Evolutionary conservation across 2,329 filamentous ascomycete species (phyloP).

Genomic region (Aspergillus costaricaensis): DNA sequence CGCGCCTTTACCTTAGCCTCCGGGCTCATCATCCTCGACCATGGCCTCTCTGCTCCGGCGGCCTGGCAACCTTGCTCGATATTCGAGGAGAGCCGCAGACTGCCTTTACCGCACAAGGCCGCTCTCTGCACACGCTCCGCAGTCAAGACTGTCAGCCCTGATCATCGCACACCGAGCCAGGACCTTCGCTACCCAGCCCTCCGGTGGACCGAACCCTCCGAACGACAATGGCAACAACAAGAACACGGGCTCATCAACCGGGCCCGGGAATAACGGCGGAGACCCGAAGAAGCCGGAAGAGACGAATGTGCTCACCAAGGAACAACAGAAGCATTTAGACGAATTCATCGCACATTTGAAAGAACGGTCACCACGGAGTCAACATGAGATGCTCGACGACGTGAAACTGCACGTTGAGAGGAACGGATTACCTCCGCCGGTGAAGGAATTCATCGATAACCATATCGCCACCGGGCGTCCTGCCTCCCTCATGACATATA

Average conservation of each 20-base stretch:
- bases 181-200: constrained; percentile 48
- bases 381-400: constrained; percentile 61
- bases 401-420: constrained; percentile 65
- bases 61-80: constrained; percentile 65
- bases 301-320: constrained; percentile 51
- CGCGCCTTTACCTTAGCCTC: constrained; percentile 22
- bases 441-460: constrained; percentile 64
- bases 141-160: constrained; percentile 42
- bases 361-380: constrained; percentile 61
- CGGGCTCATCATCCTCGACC: constrained; percentile 44
- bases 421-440: constrained; percentile 69
- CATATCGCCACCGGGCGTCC: constrained; percentile 49
- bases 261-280: constrained; percentile 47
- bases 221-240: constrained; percentile 33
- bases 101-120: constrained; percentile 54
- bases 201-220: constrained; percentile 48
- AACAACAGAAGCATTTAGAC: constrained; percentile 62
- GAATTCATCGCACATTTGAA: constrained; percentile 59
- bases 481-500: constrained; percentile 57
- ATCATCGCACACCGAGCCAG: constrained; percentile 37
- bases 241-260: constrained; percentile 35
- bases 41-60: constrained; percentile 70
- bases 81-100: constrained; percentile 60
- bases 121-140: constrained; percentile 41
- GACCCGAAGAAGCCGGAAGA: constrained; percentile 38